These are phyloP conservation scores for Lipomyces yamanashiensis DNA, from an alignment of 805 yeast species.

Conservation along the genomic window DNA sequence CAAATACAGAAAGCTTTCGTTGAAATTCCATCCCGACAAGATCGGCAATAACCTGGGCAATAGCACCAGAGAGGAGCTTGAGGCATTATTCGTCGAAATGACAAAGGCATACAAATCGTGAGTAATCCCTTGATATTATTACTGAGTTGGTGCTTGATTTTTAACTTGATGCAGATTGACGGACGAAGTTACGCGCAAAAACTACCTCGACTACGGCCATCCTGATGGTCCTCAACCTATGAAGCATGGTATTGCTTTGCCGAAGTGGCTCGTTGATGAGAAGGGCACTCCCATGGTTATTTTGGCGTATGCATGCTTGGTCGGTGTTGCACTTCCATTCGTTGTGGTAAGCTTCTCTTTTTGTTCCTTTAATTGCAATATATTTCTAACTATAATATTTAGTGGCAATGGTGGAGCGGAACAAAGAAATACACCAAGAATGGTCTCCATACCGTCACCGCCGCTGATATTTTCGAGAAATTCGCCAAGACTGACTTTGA, in stretches of 20 bases:
- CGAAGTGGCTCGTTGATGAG: slow-evolving; percentile 86
- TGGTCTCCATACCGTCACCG: slow-evolving; percentile 85
- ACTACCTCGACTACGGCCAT: slow-evolving; percentile 86
- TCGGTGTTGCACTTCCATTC: slow-evolving; percentile 79
- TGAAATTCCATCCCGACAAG: slow-evolving; percentile 94
- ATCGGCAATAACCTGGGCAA: slow-evolving; percentile 58
- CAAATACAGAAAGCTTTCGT: slow-evolving; percentile 82
- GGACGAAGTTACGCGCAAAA: slow-evolving; percentile 81
- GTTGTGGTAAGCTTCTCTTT: slow-evolving; percentile 55
- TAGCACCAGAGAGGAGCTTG: slow-evolving; percentile 66
- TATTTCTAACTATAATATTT: background rate
- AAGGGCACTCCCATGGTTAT: slow-evolving; percentile 68
- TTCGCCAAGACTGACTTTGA: slow-evolving; percentile 64
- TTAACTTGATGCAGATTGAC: slow-evolving; percentile 56
- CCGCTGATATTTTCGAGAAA: slow-evolving; percentile 71
- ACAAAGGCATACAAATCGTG: slow-evolving; percentile 88
- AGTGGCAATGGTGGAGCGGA: slow-evolving; percentile 81
- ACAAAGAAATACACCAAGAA: slow-evolving; percentile 79
- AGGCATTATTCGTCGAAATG: slow-evolving; percentile 76
- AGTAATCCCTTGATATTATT: background rate
- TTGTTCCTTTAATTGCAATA: background rate
- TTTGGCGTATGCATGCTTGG: slow-evolving; percentile 66
- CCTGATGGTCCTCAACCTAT: slow-evolving; percentile 97
- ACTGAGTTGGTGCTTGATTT: background rate
- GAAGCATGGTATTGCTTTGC: slow-evolving; percentile 92